Conservation (phyloP, 371 early-diverging fungal genomes). For the Mortierella sp. region DNA sequence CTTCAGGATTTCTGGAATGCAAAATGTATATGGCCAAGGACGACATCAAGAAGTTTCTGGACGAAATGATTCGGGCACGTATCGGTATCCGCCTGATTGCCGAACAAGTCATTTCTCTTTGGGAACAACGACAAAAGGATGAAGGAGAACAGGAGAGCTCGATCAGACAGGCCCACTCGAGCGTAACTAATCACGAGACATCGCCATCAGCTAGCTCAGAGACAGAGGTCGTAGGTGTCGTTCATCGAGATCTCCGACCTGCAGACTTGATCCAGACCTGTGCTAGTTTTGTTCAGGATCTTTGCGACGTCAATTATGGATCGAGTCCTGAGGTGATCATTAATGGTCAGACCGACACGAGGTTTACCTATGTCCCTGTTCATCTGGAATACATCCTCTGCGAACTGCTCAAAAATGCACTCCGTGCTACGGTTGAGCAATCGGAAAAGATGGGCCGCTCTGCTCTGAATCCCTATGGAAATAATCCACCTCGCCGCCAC, state of each 20-base stretch:
- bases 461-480: too few species aligned
- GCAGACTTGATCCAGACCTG: slow-evolving; percentile 71
- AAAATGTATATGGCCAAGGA: slow-evolving; percentile 87
- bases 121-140: slow-evolving; percentile 59
- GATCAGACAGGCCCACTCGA: too few species aligned
- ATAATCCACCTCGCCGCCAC: too few species aligned
- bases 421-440: slow-evolving; percentile 91
- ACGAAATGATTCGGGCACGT: slow-evolving; percentile 92
- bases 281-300: slow-evolving; percentile 80
- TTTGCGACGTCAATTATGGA: slow-evolving; percentile 95
- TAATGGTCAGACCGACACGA: slow-evolving; percentile 81
- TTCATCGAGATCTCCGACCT: slow-evolving; percentile 83
- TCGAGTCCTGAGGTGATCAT: slow-evolving; percentile 79
- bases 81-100: slow-evolving; percentile 95
- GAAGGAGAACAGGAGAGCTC: background rate
- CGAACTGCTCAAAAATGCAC: slow-evolving; percentile 93
- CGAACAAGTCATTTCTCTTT: slow-evolving; percentile 93
- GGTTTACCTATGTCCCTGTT: slow-evolving; percentile 91
- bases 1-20: slow-evolving; percentile 83
- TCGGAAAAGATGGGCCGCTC: slow-evolving; percentile 62
- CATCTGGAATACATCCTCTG: slow-evolving; percentile 96
- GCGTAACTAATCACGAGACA: too few species aligned
- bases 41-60: slow-evolving; percentile 80
- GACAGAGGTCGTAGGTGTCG: slow-evolving; percentile 80
- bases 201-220: too few species aligned